These are phyloP conservation scores for Neostapfia colusana DNA, from an alignment of 176 grass and related monocot genomes.

Conservation along the genomic window DNA sequence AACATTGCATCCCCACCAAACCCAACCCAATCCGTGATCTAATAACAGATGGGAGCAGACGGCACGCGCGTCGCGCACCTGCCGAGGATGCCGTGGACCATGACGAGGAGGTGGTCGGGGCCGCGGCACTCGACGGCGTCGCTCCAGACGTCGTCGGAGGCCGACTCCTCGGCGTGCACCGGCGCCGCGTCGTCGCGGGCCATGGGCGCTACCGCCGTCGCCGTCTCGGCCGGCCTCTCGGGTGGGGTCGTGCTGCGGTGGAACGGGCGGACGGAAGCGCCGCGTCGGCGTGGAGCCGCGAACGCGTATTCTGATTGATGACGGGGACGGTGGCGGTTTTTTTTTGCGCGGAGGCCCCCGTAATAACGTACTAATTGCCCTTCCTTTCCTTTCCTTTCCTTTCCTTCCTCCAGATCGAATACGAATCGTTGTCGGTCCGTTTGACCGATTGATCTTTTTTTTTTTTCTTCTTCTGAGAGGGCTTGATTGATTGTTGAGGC, in stretches of 20 bases:
- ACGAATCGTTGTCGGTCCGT: no score
- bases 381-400: neutral
- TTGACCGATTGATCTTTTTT: no score
- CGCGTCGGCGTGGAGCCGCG: neutral
- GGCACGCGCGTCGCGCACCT: no score
- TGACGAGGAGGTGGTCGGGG: slow-evolving; percentile 68
- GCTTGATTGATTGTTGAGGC: no score
- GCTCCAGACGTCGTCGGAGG: slow-evolving; percentile 53
- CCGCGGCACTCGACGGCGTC: slow-evolving; percentile 45
- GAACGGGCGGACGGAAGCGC: neutral
- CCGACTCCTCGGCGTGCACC: slow-evolving; percentile 37
- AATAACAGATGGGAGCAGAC: no score
- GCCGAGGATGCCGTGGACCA: slow-evolving; percentile 83
- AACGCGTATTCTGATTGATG: neutral
- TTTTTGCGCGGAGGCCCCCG: neutral
- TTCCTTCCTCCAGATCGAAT: neutral
- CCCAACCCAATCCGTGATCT: no score
- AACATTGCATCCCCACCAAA: neutral
- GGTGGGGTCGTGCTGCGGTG: neutral
- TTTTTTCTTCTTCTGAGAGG: no score
- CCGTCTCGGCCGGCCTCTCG: neutral
- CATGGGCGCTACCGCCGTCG: neutral
- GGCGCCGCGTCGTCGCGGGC: neutral
- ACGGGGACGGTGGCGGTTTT: neutral
- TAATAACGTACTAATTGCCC: neutral